These are phyloP conservation scores for Globisporangium recalcitrans DNA, from an alignment of 352 stramenopile genomes.

Conservation along the genomic window DNA sequence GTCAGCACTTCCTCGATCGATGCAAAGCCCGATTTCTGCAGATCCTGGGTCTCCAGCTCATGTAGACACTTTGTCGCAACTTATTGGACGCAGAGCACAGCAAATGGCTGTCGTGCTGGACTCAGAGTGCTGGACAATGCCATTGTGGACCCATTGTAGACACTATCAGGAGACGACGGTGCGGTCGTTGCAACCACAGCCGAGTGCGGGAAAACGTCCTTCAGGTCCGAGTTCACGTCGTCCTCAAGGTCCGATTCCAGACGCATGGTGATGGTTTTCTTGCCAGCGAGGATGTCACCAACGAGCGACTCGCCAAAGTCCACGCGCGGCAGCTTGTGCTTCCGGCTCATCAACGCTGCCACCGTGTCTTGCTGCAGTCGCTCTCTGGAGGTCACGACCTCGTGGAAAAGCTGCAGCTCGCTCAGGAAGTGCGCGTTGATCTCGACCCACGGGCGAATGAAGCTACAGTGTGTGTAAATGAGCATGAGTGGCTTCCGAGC, in stretches of 20 bases:
- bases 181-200: slow-evolving; percentile 32
- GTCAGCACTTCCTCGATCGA: slow-evolving; percentile 33
- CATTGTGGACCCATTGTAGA: slow-evolving; percentile 7
- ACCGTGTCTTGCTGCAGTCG: slow-evolving; percentile 1
- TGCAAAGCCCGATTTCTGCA: slow-evolving; percentile 41
- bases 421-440: slow-evolving; percentile 56
- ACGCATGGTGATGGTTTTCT: slow-evolving; percentile 68
- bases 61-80: slow-evolving; percentile 27
- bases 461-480: slow-evolving; percentile 16
- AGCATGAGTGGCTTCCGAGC: background rate
- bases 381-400: background rate
- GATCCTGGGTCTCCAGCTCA: slow-evolving; percentile 25
- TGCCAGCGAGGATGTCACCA: slow-evolving; percentile 28
- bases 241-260: slow-evolving; percentile 39
- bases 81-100: slow-evolving; percentile 38
- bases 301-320: slow-evolving; percentile 56
- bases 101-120: slow-evolving; percentile 27
- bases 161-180: background rate
- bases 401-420: slow-evolving; percentile 28
- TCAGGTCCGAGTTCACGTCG: slow-evolving; percentile 56
- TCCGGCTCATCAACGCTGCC: background rate
- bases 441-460: slow-evolving; percentile 62
- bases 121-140: slow-evolving; percentile 19
- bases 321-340: slow-evolving; percentile 29
- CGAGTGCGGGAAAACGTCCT: slow-evolving; percentile 26